Conservation (phyloP, 2,329 filamentous ascomycete species). For the Biscogniauxia sp. region DNA sequence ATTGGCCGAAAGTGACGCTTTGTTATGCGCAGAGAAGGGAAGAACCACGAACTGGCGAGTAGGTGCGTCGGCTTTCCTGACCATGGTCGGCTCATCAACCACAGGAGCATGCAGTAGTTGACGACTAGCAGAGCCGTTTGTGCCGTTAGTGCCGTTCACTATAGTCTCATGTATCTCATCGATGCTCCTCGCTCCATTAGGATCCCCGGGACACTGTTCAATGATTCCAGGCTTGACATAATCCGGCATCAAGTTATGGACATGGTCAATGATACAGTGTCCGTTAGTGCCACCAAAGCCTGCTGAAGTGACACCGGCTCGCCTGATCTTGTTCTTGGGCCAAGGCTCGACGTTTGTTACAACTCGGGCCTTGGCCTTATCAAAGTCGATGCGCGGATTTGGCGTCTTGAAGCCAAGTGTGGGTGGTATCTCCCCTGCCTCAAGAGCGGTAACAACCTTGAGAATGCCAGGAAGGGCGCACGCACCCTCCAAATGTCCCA, state of each 20-base stretch:
- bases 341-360: constrained; percentile 17
- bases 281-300: constrained; percentile 32
- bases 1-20: constrained; percentile 16
- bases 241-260: constrained; percentile 13
- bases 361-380: constrained; percentile 16
- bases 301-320: constrained; percentile 29
- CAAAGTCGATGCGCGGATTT: constrained; percentile 26
- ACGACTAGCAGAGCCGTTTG: too few relatives aligned
- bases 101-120: too few relatives aligned
- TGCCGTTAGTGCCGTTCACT: too few relatives aligned
- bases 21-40: constrained; percentile 23
- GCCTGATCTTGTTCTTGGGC: constrained; percentile 16
- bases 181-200: too few relatives aligned
- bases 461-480: constrained; percentile 26
- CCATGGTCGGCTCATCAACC: too few relatives aligned
- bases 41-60: constrained; percentile 21
- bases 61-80: constrained; percentile 7
- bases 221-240: constrained; percentile 12
- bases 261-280: constrained; percentile 29
- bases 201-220: too few relatives aligned
- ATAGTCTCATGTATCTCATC: too few relatives aligned
- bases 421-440: constrained; percentile 28
- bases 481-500: constrained; percentile 26
- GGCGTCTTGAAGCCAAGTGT: constrained; percentile 20
- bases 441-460: constrained; percentile 27